Percentiles rank a stretch among this genome's conserved stretches.
phyloP scores from a whole-genome alignment of 441 rosid genomes.

The Brassica balearica region DNA sequence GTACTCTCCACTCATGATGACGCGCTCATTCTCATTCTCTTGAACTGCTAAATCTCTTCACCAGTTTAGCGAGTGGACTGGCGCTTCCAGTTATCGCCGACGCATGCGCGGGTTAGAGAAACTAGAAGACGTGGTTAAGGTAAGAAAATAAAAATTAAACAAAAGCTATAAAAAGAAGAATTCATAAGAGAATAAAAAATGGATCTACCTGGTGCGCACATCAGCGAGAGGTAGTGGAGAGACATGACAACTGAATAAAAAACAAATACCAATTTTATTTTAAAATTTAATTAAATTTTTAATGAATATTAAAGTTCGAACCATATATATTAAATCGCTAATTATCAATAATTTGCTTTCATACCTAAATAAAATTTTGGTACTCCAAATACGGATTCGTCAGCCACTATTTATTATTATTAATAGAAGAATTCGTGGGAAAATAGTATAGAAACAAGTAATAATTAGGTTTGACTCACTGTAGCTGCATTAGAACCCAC shows the following conservation, averaged over 20 bases:
- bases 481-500: slow-evolving; percentile 37
- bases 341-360: not conserved
- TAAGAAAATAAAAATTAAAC: not conserved
- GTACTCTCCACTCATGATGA: not conserved
- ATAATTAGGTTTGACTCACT: slow-evolving; percentile 51
- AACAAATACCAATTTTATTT: not conserved
- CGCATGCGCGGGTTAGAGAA: slow-evolving; percentile 40
- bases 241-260: slow-evolving; percentile 35
- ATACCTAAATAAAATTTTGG: not conserved
- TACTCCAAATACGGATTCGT: not conserved
- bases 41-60: not conserved
- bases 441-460: slow-evolving; percentile 25
- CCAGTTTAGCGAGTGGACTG: not conserved
- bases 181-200: slow-evolving; percentile 30
- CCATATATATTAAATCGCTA: slow-evolving; percentile 14
- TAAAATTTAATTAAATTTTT: not conserved
- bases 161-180: slow-evolving; percentile 11
- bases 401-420: not conserved
- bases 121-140: slow-evolving; percentile 23
- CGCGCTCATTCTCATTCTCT: not conserved
- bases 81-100: not conserved
- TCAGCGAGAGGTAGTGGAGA: slow-evolving; percentile 57
- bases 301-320: slow-evolving; percentile 30
- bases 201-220: slow-evolving; percentile 63
- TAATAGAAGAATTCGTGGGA: not conserved